A percentile compares a stretch with the other conserved stretches of the same genome.
Conservation (phyloP, 1,284 basidiomycete genomes). For the Singerocomus inundabilis region DNA sequence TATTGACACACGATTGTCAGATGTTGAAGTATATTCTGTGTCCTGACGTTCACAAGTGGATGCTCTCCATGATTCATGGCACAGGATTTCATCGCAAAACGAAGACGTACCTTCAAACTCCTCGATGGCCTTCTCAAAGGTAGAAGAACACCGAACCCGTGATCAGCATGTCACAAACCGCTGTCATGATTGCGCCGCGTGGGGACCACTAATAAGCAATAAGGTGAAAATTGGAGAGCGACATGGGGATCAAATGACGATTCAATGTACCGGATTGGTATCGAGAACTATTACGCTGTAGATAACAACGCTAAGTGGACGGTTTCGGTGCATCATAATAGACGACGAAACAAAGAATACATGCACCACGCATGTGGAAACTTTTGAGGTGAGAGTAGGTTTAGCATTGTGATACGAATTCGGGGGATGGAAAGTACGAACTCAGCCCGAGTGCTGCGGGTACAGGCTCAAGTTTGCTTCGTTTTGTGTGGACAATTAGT, state of each 20-base stretch:
- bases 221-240: neutral
- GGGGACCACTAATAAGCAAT: constrained; percentile 13
- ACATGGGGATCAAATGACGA: neutral
- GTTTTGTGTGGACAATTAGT: neutral
- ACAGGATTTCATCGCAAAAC: no score
- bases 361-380: constrained; percentile 1
- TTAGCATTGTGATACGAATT: neutral
- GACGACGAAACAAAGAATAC: neutral
- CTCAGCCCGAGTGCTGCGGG: constrained; percentile 10
- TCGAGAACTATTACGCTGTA: neutral
- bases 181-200: constrained; percentile 9
- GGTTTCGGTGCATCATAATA: neutral
- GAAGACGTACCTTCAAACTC: constrained; percentile 9
- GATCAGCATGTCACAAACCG: constrained; percentile 13
- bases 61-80: no score
- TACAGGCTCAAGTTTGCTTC: neutral
- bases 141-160: constrained; percentile 22
- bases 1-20: no score
- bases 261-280: neutral
- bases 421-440: neutral
- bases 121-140: constrained; percentile 11
- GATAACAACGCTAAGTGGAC: neutral
- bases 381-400: neutral
- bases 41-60: no score
- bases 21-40: no score